Evolutionary conservation across 108 stramenopile species (phyloP).

Genomic region (Seminavis robusta): DNA sequence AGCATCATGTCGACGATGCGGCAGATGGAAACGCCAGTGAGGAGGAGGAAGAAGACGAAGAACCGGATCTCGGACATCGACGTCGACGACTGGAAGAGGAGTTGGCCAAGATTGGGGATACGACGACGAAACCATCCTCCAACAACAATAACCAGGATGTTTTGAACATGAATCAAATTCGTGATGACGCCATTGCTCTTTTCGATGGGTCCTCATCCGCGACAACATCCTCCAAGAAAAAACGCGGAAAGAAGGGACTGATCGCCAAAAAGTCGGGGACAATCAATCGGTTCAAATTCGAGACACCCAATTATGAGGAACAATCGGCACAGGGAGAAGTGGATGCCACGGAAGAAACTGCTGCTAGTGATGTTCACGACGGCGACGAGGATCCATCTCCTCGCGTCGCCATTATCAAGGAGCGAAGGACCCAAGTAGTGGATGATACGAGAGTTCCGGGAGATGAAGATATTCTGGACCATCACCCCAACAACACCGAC

Average conservation of each 20-base stretch:
- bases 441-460: background rate
- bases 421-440: too few relatives aligned
- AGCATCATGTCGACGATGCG: background rate
- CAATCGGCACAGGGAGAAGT: too few relatives aligned
- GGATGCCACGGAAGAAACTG: too few relatives aligned
- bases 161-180: slow-evolving; percentile 2
- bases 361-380: too few relatives aligned
- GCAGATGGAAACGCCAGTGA: background rate
- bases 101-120: slow-evolving; percentile 5
- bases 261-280: too few relatives aligned
- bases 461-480: too few relatives aligned
- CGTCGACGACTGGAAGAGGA: slow-evolving; percentile 29
- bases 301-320: too few relatives aligned
- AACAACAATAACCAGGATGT: too few relatives aligned
- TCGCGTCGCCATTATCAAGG: too few relatives aligned
- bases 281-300: too few relatives aligned
- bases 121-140: background rate
- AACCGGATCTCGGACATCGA: slow-evolving; percentile 9
- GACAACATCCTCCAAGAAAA: background rate
- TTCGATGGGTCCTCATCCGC: background rate
- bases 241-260: too few relatives aligned
- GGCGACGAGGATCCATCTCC: too few relatives aligned
- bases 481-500: background rate
- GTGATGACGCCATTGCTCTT: background rate
- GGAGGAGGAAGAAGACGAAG: background rate